Evolutionary conservation across 192 early-diverging fungal genomes (phyloP), one percentile per base, ranked within the genome.

Genomic region (Entomortierella chlamydospora): DNA sequence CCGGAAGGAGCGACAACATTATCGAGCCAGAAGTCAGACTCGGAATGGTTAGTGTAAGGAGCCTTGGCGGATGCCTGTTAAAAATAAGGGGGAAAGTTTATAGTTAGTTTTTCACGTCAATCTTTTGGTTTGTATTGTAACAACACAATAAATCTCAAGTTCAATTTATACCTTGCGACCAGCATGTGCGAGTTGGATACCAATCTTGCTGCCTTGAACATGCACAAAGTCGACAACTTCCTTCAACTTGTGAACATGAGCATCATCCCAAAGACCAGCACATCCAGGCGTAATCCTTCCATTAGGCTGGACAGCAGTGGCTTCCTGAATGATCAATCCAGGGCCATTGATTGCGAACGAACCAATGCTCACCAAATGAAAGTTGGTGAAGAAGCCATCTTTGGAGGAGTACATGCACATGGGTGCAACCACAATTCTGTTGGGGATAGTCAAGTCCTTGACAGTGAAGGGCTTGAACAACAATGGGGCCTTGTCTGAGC

Each of bases 151-250:
- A 20, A 17, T 37, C 18, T 4, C 52, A 34, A 26, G 31, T 3
- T 22, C 22, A 25, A 20, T 10, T 26, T 18, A 23, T 72, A 81
- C 79, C 67, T 97, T 96, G 52, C 94, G 88, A 6, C 95, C 95
- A 23, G 92, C 91, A 62, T 98, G 96, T 0, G 88, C 92, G 6
- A 97, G 61, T 68, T 98, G 95, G 64, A 96, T 91, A 51, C 87
- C 90, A 37, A 87, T 68, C 6, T 86, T 82, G 18, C 80, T 59
- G 26, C 90, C 90, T 30, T 90, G 86, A 0, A 81, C 71, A 54
- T 95, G 93, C 23, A 86, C 82, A 81, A 90, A 87, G 41, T 88
- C 77, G 18, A 88, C 88, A 22, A 95, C 83, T 2, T 83, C 82
- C 55, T 84, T 86, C 22, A 92, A 76, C 49, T 86, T 83, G 1